Evolutionary conservation across 2,329 filamentous ascomycete species (phyloP).

Genomic region (Ophiocordyceps camponoti-leonardi): DNA sequence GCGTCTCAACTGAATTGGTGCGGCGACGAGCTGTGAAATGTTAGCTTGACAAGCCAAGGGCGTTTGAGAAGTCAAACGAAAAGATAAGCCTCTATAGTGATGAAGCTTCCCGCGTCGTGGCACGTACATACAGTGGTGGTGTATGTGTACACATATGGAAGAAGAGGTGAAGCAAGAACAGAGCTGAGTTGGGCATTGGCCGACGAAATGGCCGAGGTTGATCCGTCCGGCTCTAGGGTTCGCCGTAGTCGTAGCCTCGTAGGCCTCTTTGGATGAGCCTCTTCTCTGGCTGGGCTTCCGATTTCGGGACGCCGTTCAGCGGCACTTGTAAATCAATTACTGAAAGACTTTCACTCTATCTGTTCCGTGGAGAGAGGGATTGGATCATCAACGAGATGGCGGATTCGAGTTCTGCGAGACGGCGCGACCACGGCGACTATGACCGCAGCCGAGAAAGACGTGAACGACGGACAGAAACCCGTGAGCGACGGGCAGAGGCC

Average conservation of each 20-base stretch:
- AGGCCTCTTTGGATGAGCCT: background rate
- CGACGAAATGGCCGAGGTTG: background rate
- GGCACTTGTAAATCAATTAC: no score
- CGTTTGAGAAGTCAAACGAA: background rate
- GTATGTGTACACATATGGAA: background rate
- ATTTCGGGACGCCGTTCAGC: no score
- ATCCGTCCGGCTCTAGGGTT: background rate
- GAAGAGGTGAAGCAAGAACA: background rate
- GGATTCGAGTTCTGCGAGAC: background rate
- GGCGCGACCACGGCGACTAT: background rate
- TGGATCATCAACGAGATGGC: background rate
- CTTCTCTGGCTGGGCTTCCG: no score
- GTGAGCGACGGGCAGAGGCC: background rate
- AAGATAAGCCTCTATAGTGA: background rate
- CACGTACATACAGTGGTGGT: no score
- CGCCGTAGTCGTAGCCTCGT: background rate
- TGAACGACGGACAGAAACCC: background rate
- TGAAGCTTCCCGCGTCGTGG: background rate
- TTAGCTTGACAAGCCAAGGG: no score
- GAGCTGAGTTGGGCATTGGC: background rate
- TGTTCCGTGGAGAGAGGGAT: no score
- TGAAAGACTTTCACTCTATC: no score
- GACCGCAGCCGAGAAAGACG: background rate
- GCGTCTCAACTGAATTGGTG: no score
- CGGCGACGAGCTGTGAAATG: no score